Evolutionary conservation across 768 basidiomycete species (phyloP).

Genomic region (Brasilioporus rufonigricans): DNA sequence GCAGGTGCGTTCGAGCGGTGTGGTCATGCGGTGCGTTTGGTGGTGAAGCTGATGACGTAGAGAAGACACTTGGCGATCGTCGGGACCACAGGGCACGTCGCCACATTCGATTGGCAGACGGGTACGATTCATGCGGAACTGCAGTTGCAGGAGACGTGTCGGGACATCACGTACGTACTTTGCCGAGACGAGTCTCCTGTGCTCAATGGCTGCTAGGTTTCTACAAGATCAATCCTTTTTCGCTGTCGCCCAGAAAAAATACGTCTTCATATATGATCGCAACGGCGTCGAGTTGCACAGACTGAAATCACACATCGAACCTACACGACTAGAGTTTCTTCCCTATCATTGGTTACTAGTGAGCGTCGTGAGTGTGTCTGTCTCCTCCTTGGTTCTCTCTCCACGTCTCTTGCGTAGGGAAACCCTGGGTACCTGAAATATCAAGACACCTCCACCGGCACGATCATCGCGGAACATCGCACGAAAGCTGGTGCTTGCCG

Average conservation of each 20-base stretch:
- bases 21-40: background rate
- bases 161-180: conserved; percentile 80
- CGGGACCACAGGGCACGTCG: conserved; percentile 80
- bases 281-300: conserved; percentile 91
- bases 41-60: background rate
- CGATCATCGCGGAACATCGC: conserved; percentile 80
- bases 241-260: conserved; percentile 95
- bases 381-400: background rate
- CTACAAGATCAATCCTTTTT: conserved; percentile 91
- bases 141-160: conserved; percentile 84
- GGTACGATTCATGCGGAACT: conserved; percentile 85
- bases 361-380: conserved; percentile 57
- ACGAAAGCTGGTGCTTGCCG: conserved; percentile 85
- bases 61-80: conserved; percentile 82
- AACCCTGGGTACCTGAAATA: conserved; percentile 92
- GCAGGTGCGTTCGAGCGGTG: conserved; percentile 53
- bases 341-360: conserved; percentile 95
- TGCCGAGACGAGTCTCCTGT: background rate
- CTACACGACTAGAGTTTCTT: conserved; percentile 86
- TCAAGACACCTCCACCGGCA: conserved; percentile 94
- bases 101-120: conserved; percentile 92
- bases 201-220: conserved; percentile 50
- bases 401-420: conserved; percentile 46
- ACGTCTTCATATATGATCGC: conserved; percentile 93
- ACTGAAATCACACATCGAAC: conserved; percentile 82